A percentile compares a stretch with the other conserved stretches of the same genome.
phyloP scores from a whole-genome alignment of 805 yeast genomes.

The Cyberlindnera maritima region DNA sequence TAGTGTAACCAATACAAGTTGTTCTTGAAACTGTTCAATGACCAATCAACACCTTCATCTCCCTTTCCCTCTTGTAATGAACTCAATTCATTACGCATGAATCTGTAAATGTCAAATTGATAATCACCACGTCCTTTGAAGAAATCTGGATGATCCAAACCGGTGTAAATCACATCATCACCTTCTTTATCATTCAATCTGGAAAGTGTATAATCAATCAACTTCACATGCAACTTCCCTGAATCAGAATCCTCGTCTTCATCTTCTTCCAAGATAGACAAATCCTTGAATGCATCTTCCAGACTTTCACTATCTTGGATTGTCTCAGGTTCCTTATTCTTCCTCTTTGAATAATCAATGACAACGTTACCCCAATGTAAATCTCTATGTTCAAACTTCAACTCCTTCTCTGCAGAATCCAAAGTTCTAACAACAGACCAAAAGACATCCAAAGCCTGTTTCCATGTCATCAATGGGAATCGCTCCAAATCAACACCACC shows the following conservation, averaged over 20 bases:
- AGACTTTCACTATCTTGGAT: conserved; percentile 6
- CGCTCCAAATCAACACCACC: conserved; percentile 45
- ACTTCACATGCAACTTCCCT: conserved; percentile 35
- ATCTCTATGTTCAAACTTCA: conserved; percentile 69
- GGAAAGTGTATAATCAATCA: conserved; percentile 58
- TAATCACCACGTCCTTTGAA: conserved; percentile 60
- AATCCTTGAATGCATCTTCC: conserved; percentile 24
- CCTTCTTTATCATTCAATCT: conserved; percentile 38
- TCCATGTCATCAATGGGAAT: conserved; percentile 38
- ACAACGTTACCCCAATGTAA: conserved; percentile 65
- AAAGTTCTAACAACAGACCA: conserved; percentile 50
- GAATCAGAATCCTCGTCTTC: conserved; percentile 5
- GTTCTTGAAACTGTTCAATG: conserved; percentile 42
- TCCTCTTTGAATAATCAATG: conserved; percentile 32
- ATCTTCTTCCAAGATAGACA: conserved; percentile 20
- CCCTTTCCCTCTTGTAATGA: conserved; percentile 6
- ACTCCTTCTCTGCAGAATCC: conserved; percentile 47
- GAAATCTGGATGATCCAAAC: conserved; percentile 63
- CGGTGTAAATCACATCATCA: conserved; percentile 40
- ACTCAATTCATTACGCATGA: conserved; percentile 42
- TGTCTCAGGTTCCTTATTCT: neutral
- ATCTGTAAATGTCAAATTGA: conserved; percentile 57
- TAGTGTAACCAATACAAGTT: conserved; percentile 67
- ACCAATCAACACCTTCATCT: conserved; percentile 44
- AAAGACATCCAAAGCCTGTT: conserved; percentile 43